phyloP scores from a whole-genome alignment of 2,329 filamentous ascomycete species.

The Colletotrichum lini region DNA sequence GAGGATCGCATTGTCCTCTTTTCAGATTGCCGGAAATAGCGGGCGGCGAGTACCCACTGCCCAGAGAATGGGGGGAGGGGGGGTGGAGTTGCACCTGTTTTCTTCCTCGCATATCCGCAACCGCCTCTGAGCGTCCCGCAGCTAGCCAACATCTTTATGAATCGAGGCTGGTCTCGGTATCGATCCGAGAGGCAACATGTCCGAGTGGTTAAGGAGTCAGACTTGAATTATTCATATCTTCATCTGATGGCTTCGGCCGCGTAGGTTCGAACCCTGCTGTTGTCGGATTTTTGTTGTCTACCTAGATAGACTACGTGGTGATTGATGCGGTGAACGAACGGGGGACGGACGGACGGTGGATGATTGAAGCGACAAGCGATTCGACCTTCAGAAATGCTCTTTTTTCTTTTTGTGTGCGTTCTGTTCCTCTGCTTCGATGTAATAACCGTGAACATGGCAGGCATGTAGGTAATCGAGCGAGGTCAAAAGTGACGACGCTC shows the following conservation, averaged over 20 bases:
- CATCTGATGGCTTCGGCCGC: conserved; percentile 36
- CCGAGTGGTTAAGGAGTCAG: conserved; percentile 36
- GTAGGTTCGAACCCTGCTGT: conserved; percentile 41
- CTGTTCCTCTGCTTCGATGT: background rate
- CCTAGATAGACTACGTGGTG: background rate
- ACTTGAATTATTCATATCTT: conserved; percentile 12
- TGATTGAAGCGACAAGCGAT: background rate
- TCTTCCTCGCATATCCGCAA: background rate
- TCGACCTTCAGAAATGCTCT: too few species aligned
- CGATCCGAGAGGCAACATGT: conserved; percentile 17
- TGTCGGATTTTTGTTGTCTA: conserved; percentile 8
- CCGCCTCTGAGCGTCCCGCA: background rate
- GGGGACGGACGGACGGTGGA: background rate
- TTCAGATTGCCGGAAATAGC: background rate
- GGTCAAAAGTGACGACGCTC: background rate
- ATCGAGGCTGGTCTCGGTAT: rapidly evolving
- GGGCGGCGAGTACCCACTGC: background rate
- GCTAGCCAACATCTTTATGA: background rate
- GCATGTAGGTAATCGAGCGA: background rate
- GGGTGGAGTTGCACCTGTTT: background rate
- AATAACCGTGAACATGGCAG: too few species aligned
- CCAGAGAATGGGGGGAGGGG: too few species aligned
- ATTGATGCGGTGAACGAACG: too few species aligned
- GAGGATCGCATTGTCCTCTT: background rate
- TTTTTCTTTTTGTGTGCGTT: too few species aligned